A percentile compares a stretch with the other conserved stretches of the same genome.
Conservation (phyloP, 305 asterid species). For the Ilex paraguariensis region DNA sequence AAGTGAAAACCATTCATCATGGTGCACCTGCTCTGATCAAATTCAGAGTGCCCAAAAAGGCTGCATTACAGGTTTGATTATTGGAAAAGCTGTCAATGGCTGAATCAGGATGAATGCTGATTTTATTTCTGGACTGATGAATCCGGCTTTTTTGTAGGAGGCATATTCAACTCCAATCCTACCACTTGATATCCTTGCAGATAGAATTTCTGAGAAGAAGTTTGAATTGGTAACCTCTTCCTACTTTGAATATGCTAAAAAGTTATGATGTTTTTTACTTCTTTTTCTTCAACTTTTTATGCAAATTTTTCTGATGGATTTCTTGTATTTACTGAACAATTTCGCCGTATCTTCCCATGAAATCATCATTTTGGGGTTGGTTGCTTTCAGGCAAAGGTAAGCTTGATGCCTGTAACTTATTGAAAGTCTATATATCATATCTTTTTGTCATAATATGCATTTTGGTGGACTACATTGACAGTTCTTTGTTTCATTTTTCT, state of each 20-base stretch:
- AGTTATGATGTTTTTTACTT: too few species aligned
- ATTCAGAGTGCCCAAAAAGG: constrained; percentile 42
- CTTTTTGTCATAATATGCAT: too few species aligned
- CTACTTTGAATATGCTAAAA: constrained; percentile 7
- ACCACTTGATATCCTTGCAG: constrained; percentile 48
- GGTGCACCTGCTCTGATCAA: constrained; percentile 62
- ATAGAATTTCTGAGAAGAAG: constrained; percentile 20
- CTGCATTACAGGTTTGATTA: constrained; percentile 47
- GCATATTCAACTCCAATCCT: constrained; percentile 61
- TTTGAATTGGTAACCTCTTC: constrained; percentile 35
- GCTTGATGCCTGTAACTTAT: neutral
- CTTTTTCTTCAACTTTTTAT: neutral
- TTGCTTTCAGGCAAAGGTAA: constrained; percentile 55
- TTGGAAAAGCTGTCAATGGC: neutral
- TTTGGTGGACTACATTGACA: neutral
- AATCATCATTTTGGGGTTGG: constrained; percentile 4
- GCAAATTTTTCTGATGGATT: neutral
- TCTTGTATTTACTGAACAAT: constrained; percentile 18
- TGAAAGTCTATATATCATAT: too few species aligned
- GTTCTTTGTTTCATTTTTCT: too few species aligned
- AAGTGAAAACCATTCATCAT: constrained; percentile 48
- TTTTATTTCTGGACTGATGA: neutral
- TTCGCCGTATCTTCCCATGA: neutral
- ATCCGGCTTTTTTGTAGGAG: constrained; percentile 29
- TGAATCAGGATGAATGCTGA: neutral